Conservation (phyloP, 2,329 filamentous ascomycete genomes). For the Pseudogymnoascus sp. region DNA sequence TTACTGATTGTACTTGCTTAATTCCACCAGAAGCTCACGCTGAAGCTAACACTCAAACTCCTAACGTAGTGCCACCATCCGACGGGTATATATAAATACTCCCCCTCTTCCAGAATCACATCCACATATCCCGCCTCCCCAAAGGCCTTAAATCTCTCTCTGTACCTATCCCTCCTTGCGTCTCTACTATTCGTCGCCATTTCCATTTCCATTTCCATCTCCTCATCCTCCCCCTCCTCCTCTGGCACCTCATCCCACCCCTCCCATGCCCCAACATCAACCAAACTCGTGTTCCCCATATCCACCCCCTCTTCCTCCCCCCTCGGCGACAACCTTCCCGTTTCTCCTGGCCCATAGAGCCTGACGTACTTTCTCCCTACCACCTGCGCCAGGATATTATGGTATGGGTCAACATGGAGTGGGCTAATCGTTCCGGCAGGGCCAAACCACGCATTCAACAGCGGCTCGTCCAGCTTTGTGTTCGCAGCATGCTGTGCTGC, state of each 20-base stretch:
- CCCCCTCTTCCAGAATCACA: slow-evolving; percentile 69
- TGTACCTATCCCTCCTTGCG: slow-evolving; percentile 9
- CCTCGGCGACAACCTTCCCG: slow-evolving; percentile 48
- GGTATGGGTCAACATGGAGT: slow-evolving; percentile 86
- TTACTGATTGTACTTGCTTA: neutral
- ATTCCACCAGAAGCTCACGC: slow-evolving; percentile 96
- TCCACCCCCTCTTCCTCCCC: slow-evolving; percentile 63
- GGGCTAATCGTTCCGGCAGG: slow-evolving; percentile 83
- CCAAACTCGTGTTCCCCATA: slow-evolving; percentile 81
- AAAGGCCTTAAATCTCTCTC: slow-evolving; percentile 20
- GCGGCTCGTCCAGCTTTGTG: slow-evolving; percentile 45
- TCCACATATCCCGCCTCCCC: slow-evolving; percentile 44
- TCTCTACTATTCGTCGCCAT: slow-evolving; percentile 9
- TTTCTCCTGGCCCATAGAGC: slow-evolving; percentile 65
- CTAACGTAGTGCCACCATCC: slow-evolving; percentile 99
- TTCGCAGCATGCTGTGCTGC: slow-evolving; percentile 30
- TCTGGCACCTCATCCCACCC: slow-evolving; percentile 34
- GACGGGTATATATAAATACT: slow-evolving; percentile 79
- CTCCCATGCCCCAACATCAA: slow-evolving; percentile 68
- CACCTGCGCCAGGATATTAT: slow-evolving; percentile 85
- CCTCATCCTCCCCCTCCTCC: slow-evolving; percentile 14
- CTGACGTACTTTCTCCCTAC: slow-evolving; percentile 89
- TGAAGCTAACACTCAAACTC: slow-evolving; percentile 78
- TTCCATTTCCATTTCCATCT: slow-evolving; percentile 12
- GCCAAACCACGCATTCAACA: slow-evolving; percentile 89